Evolutionary conservation across 352 stramenopile genomes (phyloP), one percentile per base, ranked within the genome.

Genomic region (Pythium plurisporium): DNA sequence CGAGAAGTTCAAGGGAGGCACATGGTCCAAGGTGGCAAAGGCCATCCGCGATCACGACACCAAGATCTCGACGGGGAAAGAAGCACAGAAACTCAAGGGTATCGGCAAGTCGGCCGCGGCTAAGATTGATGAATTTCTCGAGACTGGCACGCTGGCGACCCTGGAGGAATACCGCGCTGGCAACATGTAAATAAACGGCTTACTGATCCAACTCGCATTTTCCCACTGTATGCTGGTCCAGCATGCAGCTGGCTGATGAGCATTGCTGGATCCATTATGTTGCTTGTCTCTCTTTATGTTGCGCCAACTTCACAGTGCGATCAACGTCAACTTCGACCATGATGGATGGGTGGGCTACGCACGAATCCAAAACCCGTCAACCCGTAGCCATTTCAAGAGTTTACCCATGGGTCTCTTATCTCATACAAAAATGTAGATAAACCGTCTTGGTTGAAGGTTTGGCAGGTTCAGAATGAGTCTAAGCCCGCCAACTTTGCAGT

Each of bases 81-180:
- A 89, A 38, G 83, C 83, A 8, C 65, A 80, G 42, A 94, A 95
- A 58, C 70, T 95, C 49, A 90, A 92, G 56, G 81, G 81, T 26
- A 82, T 95, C 10, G 86, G 86, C 58, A 95, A 95, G 59, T 82
- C 79, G 6, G 85, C 81, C 1, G 79, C 69, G 17, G 66, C 64
- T 27, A 92, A 91, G 67, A 94, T 95, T 55, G 86, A 95, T 47
- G 86, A 95, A 60, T 94, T 91, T 50, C 47, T 95, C 9, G 79
- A 92, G 54, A 89, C 82, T 0, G 86, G 84, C 40, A 94, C 81
- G 15, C 70, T 95, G 26, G 65, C 74, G 49, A 85, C 71, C 46
- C 75, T 95, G 31, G 83, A 95, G 48, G 82, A 95, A 50, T 94
- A 89, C 59, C 82, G 84, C 12, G 84, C 80, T 65, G 84, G 84